phyloP scores from a whole-genome alignment of 176 grass and related monocot species.

The Phragmites australis region DNA sequence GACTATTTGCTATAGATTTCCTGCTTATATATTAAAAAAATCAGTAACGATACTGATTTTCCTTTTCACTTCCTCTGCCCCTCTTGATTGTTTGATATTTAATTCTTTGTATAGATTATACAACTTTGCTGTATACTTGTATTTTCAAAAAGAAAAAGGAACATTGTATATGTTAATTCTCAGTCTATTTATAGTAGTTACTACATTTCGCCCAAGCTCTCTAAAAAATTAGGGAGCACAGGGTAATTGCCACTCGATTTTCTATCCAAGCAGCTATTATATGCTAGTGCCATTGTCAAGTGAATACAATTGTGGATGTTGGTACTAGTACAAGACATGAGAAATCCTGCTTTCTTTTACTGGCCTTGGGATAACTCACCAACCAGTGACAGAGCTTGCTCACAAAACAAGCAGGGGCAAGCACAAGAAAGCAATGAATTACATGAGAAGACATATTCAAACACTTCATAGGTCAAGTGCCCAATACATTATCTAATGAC shows the following conservation, averaged over 20 bases:
- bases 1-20: conserved; percentile 31
- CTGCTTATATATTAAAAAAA: conserved; percentile 17
- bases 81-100: not conserved
- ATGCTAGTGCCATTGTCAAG: not conserved
- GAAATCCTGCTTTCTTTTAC: conserved; percentile 19
- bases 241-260: not conserved
- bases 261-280: not conserved
- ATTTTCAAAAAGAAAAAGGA: not conserved
- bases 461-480: too few species aligned
- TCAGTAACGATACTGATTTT: conserved; percentile 8
- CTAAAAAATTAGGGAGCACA: not conserved
- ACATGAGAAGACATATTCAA: too few species aligned
- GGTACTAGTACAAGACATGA: conserved; percentile 17
- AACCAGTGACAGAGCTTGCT: too few species aligned
- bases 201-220: not conserved
- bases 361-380: not conserved
- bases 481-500: too few species aligned
- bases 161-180: not conserved
- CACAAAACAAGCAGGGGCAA: too few species aligned
- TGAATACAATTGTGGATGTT: conserved; percentile 6
- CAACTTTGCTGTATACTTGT: not conserved
- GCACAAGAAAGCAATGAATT: too few species aligned
- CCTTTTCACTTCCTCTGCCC: not conserved
- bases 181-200: not conserved
- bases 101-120: not conserved